Evolutionary conservation across 106 monocot genomes (phyloP).

Genomic region (Amphibolis antarctica): DNA sequence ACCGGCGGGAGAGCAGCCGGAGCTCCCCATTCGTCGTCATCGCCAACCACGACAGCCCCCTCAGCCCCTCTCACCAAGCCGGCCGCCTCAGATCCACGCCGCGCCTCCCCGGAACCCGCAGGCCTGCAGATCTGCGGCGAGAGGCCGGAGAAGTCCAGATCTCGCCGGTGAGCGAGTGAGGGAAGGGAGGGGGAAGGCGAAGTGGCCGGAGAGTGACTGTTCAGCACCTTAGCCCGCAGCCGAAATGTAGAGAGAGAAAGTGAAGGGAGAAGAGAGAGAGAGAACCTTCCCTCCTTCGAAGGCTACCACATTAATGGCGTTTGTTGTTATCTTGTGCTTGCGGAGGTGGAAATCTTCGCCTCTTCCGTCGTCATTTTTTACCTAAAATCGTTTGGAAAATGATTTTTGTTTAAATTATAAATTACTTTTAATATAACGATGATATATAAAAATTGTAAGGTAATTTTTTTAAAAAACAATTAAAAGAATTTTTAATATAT

Average conservation of each 20-base stretch:
- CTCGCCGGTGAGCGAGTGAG: not conserved
- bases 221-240: not conserved
- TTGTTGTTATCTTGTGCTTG: not conserved
- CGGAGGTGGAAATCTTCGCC: not conserved
- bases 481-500: too few relatives aligned
- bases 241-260: not conserved
- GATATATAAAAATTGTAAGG: too few relatives aligned
- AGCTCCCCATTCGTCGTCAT: slow-evolving; percentile 7
- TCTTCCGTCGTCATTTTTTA: too few relatives aligned
- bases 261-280: not conserved
- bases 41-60: not conserved
- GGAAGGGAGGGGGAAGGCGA: not conserved
- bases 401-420: too few relatives aligned
- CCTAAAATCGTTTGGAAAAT: too few relatives aligned
- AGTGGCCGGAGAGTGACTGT: not conserved
- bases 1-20: not conserved
- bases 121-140: not conserved
- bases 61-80: not conserved
- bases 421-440: too few relatives aligned
- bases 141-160: not conserved
- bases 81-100: not conserved
- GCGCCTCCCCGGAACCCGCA: not conserved
- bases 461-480: too few relatives aligned
- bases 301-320: not conserved
- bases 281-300: not conserved